These are phyloP conservation scores for Leucosporidium yakuticum DNA, from an alignment of 768 basidiomycete species.

Conservation along the genomic window DNA sequence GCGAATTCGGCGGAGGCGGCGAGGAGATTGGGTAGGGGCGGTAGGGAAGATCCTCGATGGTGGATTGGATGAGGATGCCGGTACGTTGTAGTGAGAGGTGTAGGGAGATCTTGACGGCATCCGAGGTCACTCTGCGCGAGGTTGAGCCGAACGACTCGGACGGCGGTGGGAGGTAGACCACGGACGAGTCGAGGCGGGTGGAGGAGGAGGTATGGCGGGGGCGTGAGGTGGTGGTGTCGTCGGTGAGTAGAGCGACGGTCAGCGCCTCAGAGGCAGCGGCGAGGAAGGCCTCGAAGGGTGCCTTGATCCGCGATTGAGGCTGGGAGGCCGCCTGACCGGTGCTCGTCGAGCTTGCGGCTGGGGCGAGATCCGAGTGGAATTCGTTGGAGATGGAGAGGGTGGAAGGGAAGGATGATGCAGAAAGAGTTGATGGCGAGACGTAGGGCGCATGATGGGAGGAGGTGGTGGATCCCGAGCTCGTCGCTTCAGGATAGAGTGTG, in stretches of 20 bases:
- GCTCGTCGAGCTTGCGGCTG: background rate
- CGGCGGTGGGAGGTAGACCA: conserved; percentile 14
- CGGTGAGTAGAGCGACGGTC: conserved; percentile 5
- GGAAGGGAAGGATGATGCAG: conserved; percentile 35
- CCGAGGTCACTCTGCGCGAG: background rate
- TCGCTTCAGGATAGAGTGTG: conserved; percentile 21
- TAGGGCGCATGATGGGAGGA: background rate
- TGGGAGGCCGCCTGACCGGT: background rate
- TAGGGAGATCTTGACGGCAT: background rate
- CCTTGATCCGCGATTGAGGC: background rate
- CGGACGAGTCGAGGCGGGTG: background rate
- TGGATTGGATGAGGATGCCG: conserved; percentile 6
- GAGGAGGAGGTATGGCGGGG: background rate
- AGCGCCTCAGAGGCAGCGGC: background rate
- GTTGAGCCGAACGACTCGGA: background rate
- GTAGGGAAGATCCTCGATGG: background rate
- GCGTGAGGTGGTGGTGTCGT: background rate
- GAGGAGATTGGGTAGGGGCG: background rate
- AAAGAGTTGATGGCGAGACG: conserved; percentile 23
- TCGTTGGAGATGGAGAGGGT: conserved; percentile 40
- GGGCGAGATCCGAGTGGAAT: conserved; percentile 35
- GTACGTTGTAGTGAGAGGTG: conserved; percentile 9
- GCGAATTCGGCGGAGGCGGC: background rate
- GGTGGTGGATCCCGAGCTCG: background rate
- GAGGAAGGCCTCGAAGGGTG: conserved; percentile 13